Base-by-base conservation (phyloP, 73 alveolate species). In the Paramecium bursaria region DNA sequence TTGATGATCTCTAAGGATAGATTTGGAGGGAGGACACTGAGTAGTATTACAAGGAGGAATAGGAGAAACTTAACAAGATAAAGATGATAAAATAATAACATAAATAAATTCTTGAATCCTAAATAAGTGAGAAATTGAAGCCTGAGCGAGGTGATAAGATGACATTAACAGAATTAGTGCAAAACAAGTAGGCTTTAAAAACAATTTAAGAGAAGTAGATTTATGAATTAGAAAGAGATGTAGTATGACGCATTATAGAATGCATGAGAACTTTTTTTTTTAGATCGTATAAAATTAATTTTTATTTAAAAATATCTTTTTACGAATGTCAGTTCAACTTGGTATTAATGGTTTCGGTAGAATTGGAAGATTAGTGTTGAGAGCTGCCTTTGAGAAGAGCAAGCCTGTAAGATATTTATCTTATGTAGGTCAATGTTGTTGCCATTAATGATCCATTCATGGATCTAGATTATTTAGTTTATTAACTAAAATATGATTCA, bases 301-400 rank as follows among this genome's bases (percentile, higher is more conserved):
- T 11, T 39, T 39, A 39, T 39, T 39, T 39, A 7, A 7, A 39
- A 7, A 39, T 39, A 39, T 39, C 5, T 39, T 11, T 7, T 39
- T 7, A 39, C 5, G 30, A 77, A 92, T 87, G 95, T 74, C 80
- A 48, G 93, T 92, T 74, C 89, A 90, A 61, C 54, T 96, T 26
- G 98, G 98, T 51, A 94, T 95, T 86, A 96, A 96, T 87, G 99
- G 99, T 22, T 96, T 96, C 95, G 98, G 99, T 47, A 89, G 99
- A 74, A 95, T 96, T 87, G 99, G 99, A 50, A 86, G 98, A 57
- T 91, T 95, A 75, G 97, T 94, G 74, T 90, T 95, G 86, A 88
- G 98, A 52, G 95, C 97, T 46, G 96, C 98, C 67, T 51, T 86
- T 48, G 97, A 86, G 44, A 90, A 91, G 79, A 75, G 82, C 17